Evolutionary conservation across 345 rosid genomes (phyloP).

Genomic region (Noccaea caerulescens): DNA sequence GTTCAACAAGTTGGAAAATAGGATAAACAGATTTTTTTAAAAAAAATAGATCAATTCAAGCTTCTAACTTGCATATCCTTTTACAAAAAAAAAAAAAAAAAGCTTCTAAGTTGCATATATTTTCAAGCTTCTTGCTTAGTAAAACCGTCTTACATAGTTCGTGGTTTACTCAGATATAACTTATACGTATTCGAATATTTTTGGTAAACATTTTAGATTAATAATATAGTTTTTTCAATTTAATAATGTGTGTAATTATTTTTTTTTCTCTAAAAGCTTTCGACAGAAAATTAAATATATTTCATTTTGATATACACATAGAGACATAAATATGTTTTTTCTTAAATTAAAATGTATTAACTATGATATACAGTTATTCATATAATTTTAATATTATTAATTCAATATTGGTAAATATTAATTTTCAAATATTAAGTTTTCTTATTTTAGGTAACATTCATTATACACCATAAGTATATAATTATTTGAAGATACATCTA

Average conservation of each 20-base stretch:
- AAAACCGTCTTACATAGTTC: background rate
- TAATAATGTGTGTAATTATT: background rate
- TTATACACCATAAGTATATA: background rate
- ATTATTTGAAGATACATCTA: background rate
- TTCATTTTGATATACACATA: background rate
- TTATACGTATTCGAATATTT: too few species aligned
- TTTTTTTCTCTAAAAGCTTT: background rate
- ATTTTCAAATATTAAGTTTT: background rate
- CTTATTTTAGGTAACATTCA: background rate
- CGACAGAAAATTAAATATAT: slow-evolving; percentile 1
- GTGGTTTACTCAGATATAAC: too few species aligned
- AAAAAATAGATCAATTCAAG: slow-evolving; percentile 12
- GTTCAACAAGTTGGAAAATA: slow-evolving; percentile 21
- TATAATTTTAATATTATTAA: background rate
- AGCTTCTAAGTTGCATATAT: too few species aligned
- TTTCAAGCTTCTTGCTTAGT: too few species aligned
- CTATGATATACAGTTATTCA: background rate
- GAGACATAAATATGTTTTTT: too few species aligned
- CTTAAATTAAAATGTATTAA: too few species aligned
- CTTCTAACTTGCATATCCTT: background rate
- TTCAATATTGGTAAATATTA: background rate
- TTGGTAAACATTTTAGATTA: background rate
- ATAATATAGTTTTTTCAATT: background rate
- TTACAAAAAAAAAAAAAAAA: too few species aligned
- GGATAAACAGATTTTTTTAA: background rate